Percentiles rank a stretch among this genome's conserved stretches.
phyloP scores from a whole-genome alignment of 306 rosid species.

The Neltuma alba region DNA sequence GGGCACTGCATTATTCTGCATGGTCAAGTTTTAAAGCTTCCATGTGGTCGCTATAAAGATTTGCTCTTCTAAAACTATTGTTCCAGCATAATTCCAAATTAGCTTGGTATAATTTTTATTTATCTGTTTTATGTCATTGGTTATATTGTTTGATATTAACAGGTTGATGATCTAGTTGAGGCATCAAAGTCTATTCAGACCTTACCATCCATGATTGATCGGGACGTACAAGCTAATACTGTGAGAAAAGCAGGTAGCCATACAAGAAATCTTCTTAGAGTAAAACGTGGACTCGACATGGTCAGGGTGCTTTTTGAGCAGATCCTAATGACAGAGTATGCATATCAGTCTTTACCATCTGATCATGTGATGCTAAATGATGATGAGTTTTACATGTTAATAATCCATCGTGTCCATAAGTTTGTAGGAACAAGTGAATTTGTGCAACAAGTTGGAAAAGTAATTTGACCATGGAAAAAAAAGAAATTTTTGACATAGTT shows the following conservation, averaged over 20 bases:
- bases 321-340: slow-evolving; percentile 73
- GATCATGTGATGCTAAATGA: no score
- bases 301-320: slow-evolving; percentile 83
- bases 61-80: not conserved
- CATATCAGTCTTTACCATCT: not conserved
- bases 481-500: not conserved
- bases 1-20: not conserved
- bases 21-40: not conserved
- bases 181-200: slow-evolving; percentile 74
- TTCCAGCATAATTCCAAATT: not conserved
- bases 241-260: slow-evolving; percentile 78
- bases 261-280: slow-evolving; percentile 87
- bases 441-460: not conserved
- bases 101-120: not conserved
- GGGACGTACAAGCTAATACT: slow-evolving; percentile 55
- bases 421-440: not conserved
- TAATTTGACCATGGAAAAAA: not conserved
- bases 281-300: slow-evolving; percentile 93
- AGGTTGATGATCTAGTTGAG: slow-evolving; percentile 83
- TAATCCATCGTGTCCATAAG: not conserved
- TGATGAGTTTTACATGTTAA: not conserved
- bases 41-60: not conserved
- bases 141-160: slow-evolving; percentile 22
- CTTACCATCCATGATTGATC: slow-evolving; percentile 66
- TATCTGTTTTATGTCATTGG: not conserved